Conservation (phyloP, 106 monocot genomes). For the Chionographis japonica region DNA sequence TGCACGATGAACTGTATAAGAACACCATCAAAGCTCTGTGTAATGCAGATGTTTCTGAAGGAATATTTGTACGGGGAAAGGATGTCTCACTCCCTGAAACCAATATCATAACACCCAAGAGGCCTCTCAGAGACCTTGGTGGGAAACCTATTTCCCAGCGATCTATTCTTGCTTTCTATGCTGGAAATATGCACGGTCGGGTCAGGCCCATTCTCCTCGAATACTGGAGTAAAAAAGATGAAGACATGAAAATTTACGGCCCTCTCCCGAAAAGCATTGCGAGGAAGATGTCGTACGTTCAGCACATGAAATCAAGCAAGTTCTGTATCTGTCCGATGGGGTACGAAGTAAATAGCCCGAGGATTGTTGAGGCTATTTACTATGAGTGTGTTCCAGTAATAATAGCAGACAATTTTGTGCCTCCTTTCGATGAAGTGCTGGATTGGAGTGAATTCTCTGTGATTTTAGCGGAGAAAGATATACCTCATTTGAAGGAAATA, state of each 20-base stretch:
- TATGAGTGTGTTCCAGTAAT: constrained; percentile 95
- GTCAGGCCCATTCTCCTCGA: constrained; percentile 62
- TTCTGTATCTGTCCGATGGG: constrained; percentile 96
- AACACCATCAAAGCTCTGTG: constrained; percentile 44
- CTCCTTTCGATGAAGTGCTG: constrained; percentile 75
- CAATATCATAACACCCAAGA: constrained; percentile 17
- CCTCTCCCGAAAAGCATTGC: constrained; percentile 63
- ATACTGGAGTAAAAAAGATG: constrained; percentile 57
- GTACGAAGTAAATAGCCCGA: constrained; percentile 89
- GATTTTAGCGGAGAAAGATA: constrained; percentile 76
- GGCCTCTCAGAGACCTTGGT: constrained; percentile 40
- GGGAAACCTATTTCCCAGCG: constrained; percentile 56
- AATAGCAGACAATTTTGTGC: constrained; percentile 74
- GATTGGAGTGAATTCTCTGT: constrained; percentile 85
- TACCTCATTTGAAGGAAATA: constrained; percentile 67
- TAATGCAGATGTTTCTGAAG: constrained; percentile 41
- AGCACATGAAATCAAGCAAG: constrained; percentile 87
- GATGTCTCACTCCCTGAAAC: constrained; percentile 53
- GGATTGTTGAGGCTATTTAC: constrained; percentile 88
- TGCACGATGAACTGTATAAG: constrained; percentile 58
- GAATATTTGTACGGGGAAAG: constrained; percentile 29
- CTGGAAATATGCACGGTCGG: constrained; percentile 82
- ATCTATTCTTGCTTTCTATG: constrained; percentile 73
- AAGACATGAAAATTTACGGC: constrained; percentile 69
- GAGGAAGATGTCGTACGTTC: constrained; percentile 57